Evolutionary conservation across 106 monocot genomes (phyloP).

Genomic region (Allium cepa): DNA sequence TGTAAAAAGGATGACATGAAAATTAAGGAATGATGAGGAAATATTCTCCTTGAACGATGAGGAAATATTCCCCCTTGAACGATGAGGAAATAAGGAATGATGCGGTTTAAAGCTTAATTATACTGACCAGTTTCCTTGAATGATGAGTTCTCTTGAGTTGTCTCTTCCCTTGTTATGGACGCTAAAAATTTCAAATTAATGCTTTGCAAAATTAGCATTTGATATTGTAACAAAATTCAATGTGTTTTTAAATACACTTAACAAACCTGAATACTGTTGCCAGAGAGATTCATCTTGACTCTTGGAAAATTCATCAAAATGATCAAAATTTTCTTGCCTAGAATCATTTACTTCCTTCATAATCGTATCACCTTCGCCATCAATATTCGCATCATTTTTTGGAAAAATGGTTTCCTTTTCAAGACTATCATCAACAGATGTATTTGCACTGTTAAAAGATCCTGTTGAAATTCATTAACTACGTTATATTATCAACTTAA

Average conservation of each 20-base stretch:
- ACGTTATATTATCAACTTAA: background rate
- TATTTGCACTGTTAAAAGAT: background rate
- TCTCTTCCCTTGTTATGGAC: background rate
- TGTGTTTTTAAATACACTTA: background rate
- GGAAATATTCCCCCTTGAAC: background rate
- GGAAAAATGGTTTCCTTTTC: background rate
- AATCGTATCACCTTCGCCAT: background rate
- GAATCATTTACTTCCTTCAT: background rate
- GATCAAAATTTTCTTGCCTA: background rate
- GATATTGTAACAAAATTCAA: background rate
- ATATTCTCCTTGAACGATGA: too few species aligned
- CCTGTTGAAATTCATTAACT: background rate
- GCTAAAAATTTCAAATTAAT: slow-evolving; percentile 1
- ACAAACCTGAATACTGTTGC: background rate
- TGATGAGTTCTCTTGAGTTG: background rate
- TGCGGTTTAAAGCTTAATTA: background rate
- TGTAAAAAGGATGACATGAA: background rate
- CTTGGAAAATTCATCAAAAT: background rate
- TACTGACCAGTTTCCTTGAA: background rate
- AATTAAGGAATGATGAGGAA: background rate
- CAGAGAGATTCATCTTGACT: background rate
- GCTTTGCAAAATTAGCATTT: background rate
- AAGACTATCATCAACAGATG: background rate
- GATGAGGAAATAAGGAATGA: background rate
- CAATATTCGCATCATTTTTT: background rate